A percentile compares a stretch with the other conserved stretches of the same genome.
Conservation (phyloP, 805 yeast species). For the Metschnikowia cubensis region DNA sequence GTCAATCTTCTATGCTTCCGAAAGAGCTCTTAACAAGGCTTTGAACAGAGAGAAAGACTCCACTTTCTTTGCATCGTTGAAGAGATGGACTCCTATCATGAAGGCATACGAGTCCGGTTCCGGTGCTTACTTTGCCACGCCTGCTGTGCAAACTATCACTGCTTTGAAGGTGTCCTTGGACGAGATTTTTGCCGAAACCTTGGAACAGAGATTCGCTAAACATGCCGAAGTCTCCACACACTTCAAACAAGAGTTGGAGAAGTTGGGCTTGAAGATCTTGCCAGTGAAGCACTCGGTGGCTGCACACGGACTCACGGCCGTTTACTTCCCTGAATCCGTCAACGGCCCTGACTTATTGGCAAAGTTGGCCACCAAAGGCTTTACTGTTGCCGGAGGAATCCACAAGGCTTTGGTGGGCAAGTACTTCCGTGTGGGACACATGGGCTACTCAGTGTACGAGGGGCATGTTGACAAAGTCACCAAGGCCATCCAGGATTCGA, state of each 20-base stretch:
- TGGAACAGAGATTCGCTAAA: conserved; percentile 58
- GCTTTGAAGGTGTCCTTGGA: conserved; percentile 74
- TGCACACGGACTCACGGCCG: conserved; percentile 87
- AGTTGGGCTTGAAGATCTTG: conserved; percentile 65
- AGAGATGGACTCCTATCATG: conserved; percentile 88
- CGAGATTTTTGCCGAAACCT: conserved; percentile 55
- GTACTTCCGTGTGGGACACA: conserved; percentile 93
- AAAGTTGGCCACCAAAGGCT: conserved; percentile 57
- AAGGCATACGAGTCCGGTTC: conserved; percentile 76
- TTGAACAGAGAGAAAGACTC: conserved; percentile 44
- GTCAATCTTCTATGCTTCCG: conserved; percentile 69
- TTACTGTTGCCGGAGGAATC: conserved; percentile 86
- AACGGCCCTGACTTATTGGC: conserved; percentile 64
- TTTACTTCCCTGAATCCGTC: conserved; percentile 73
- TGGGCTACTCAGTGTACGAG: conserved; percentile 71
- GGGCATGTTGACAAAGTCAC: conserved; percentile 37
- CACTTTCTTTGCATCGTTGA: conserved; percentile 65
- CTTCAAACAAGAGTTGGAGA: conserved; percentile 57
- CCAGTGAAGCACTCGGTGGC: conserved; percentile 55
- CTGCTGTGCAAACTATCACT: conserved; percentile 83
- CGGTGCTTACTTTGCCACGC: conserved; percentile 91
- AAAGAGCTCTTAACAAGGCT: conserved; percentile 66
- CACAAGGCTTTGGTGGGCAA: conserved; percentile 74
- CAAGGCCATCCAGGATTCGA: conserved; percentile 30
- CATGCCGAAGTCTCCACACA: conserved; percentile 60